These are phyloP conservation scores for Trichophyton rubrum DNA, from an alignment of 2,329 filamentous ascomycete species.

Conservation along the genomic window DNA sequence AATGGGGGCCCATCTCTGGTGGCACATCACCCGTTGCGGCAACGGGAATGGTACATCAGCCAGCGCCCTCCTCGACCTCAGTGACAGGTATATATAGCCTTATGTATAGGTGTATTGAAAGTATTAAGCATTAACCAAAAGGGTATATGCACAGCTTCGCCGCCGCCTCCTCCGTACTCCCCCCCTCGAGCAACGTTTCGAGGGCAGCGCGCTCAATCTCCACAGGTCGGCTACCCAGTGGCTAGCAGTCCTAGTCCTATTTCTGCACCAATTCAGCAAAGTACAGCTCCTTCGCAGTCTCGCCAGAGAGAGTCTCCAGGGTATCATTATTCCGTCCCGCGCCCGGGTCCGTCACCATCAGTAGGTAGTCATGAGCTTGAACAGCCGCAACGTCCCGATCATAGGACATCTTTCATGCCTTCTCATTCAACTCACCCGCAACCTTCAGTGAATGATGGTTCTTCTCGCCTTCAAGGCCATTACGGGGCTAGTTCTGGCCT, in stretches of 20 bases:
- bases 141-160: slow-evolving; percentile 13
- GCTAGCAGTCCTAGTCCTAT: slow-evolving; percentile 3
- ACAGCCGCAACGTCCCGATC: background rate
- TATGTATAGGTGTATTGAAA: background rate
- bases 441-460: background rate
- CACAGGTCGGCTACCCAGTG: slow-evolving; percentile 5
- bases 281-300: background rate
- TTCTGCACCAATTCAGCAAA: slow-evolving; percentile 5
- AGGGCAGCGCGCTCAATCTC: slow-evolving; percentile 4
- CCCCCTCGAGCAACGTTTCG: slow-evolving; percentile 9
- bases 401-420: background rate
- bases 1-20: slow-evolving; percentile 33
- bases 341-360: background rate
- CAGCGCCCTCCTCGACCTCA: slow-evolving; percentile 8
- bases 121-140: background rate
- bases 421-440: background rate
- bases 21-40: slow-evolving; percentile 9
- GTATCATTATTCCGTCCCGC: background rate
- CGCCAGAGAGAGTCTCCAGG: background rate
- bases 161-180: slow-evolving; percentile 16
- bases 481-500: background rate
- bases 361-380: background rate
- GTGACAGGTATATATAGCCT: slow-evolving; percentile 1
- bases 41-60: slow-evolving; percentile 6
- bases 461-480: background rate